Percentiles rank a stretch among this genome's conserved stretches.
These are phyloP conservation scores for Dryadomyces quercus-mongolicae DNA, from an alignment of 2,329 filamentous ascomycete genomes.

Conservation along the genomic window DNA sequence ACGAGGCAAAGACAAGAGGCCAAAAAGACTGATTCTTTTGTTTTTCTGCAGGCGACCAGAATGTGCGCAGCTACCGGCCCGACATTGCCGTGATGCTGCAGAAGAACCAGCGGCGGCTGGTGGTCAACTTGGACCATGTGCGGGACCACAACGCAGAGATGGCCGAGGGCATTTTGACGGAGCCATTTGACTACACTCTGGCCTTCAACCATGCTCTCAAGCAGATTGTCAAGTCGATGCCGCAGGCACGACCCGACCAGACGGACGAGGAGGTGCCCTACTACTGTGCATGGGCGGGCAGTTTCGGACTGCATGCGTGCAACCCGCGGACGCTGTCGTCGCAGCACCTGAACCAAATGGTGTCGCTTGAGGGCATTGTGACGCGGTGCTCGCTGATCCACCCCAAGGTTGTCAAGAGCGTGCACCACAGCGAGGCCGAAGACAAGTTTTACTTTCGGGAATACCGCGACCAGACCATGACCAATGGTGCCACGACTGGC, in stretches of 20 bases:
- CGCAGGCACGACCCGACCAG: constrained; percentile 64
- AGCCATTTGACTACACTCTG: constrained; percentile 77
- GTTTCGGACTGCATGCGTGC: constrained; percentile 88
- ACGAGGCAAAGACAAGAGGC: not conserved
- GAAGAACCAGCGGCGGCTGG: constrained; percentile 50
- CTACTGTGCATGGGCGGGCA: constrained; percentile 95
- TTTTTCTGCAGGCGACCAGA: constrained; percentile 31
- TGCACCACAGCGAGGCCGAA: constrained; percentile 86
- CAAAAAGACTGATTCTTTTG: not conserved
- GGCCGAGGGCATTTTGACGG: constrained; percentile 63
- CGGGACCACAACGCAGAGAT: constrained; percentile 76
- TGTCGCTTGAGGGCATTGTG: constrained; percentile 93
- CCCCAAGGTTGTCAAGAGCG: constrained; percentile 95
- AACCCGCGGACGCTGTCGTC: constrained; percentile 90
- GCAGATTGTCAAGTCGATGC: constrained; percentile 70
- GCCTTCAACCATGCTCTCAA: constrained; percentile 89
- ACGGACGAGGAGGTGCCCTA: constrained; percentile 70
- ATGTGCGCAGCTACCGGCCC: constrained; percentile 65
- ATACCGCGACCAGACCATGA: constrained; percentile 97
- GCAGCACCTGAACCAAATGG: constrained; percentile 86
- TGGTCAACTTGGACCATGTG: constrained; percentile 80
- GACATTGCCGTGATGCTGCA: constrained; percentile 74
- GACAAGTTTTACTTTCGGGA: constrained; percentile 79
- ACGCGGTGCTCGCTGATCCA: constrained; percentile 91
- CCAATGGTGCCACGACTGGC: constrained; percentile 73